A percentile compares a stretch with the other conserved stretches of the same genome.
Conservation (phyloP, 2,329 filamentous ascomycete genomes). For the Clonostachys byssicola region DNA sequence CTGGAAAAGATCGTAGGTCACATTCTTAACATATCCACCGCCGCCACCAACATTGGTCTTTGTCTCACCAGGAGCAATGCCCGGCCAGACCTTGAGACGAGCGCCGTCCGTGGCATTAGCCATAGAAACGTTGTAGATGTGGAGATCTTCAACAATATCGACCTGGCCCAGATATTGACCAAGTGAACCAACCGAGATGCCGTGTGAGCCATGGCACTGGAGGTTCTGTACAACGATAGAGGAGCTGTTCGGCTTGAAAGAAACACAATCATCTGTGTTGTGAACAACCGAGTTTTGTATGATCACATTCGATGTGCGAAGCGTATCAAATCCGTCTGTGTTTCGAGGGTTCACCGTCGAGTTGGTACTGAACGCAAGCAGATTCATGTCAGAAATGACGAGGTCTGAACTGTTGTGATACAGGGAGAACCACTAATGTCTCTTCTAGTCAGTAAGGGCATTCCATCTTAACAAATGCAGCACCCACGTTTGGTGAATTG, state of each 20-base stretch:
- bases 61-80: conserved; percentile 23
- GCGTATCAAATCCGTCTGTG: conserved; percentile 63
- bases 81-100: conserved; percentile 69
- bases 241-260: conserved; percentile 71
- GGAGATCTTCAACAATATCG: conserved; percentile 65
- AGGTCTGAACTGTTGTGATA: conserved; percentile 57
- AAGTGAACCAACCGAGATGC: conserved; percentile 68
- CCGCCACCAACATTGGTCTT: conserved; percentile 49
- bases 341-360: conserved; percentile 54
- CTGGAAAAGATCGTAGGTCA: conserved; percentile 55
- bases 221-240: conserved; percentile 65
- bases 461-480: too few species aligned
- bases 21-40: conserved; percentile 45
- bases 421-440: conserved; percentile 4
- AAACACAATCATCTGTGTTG: conserved; percentile 68
- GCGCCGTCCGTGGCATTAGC: conserved; percentile 59
- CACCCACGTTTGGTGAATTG: conserved; percentile 40
- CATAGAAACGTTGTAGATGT: conserved; percentile 58
- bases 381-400: conserved; percentile 58
- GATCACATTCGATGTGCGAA: conserved; percentile 55
- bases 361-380: conserved; percentile 48
- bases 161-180: conserved; percentile 61
- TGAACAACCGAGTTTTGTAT: conserved; percentile 63
- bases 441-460: conserved; percentile 10
- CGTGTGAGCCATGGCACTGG: conserved; percentile 65